These are phyloP conservation scores for Fusarium denticulatum DNA, from an alignment of 2,329 filamentous ascomycete genomes.

Conservation along the genomic window DNA sequence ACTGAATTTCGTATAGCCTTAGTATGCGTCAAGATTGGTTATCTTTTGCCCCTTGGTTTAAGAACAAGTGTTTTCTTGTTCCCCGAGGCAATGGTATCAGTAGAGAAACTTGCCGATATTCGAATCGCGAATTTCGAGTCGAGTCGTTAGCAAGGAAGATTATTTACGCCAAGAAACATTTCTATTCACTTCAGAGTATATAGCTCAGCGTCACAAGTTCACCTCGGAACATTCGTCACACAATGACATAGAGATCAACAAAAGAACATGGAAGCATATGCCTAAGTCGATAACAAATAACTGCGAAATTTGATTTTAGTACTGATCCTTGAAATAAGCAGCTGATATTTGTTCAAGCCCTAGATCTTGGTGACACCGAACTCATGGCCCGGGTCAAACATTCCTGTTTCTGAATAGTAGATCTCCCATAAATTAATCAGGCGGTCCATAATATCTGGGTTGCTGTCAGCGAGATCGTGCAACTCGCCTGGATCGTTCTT, in stretches of 20 bases:
- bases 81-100: neutral
- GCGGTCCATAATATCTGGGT: slow-evolving; percentile 7
- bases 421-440: slow-evolving; percentile 21
- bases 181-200: neutral
- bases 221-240: neutral
- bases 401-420: slow-evolving; percentile 27
- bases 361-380: slow-evolving; percentile 6
- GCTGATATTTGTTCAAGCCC: neutral
- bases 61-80: neutral
- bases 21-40: neutral
- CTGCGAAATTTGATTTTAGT: neutral
- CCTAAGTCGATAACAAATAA: neutral
- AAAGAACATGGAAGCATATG: neutral
- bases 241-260: neutral
- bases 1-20: neutral
- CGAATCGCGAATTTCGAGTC: neutral
- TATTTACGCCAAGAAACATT: neutral
- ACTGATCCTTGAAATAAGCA: too few species aligned
- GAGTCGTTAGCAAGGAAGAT: neutral
- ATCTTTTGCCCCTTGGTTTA: neutral
- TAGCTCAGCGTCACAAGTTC: neutral
- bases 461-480: slow-evolving; percentile 8
- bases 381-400: slow-evolving; percentile 20
- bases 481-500: slow-evolving; percentile 16
- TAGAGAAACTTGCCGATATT: neutral